Conservation (phyloP, 257 asterid genomes). For the Nicotiana otophora region DNA sequence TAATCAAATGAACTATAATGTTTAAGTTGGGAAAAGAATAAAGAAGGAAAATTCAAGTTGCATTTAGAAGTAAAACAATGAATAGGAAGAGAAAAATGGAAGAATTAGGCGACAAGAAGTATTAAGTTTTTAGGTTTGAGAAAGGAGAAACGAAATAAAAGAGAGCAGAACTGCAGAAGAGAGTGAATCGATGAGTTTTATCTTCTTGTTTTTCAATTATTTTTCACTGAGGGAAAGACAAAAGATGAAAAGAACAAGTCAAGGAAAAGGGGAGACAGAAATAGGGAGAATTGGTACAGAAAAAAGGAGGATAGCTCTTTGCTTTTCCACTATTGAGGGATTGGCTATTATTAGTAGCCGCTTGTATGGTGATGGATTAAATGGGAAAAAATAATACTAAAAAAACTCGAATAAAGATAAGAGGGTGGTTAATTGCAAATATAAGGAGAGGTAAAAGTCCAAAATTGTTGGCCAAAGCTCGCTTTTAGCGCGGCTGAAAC, state of each 20-base stretch:
- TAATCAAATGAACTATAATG: no score
- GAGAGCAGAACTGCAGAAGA: not conserved
- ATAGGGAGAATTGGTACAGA: slow-evolving; percentile 3
- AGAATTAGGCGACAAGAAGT: not conserved
- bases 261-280: slow-evolving; percentile 29
- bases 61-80: not conserved
- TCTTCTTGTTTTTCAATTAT: not conserved
- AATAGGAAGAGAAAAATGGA: not conserved
- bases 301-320: not conserved
- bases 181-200: not conserved
- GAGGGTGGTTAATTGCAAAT: not conserved
- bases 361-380: not conserved
- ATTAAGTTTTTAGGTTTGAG: not conserved
- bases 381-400: not conserved
- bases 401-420: not conserved
- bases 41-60: not conserved
- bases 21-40: not conserved
- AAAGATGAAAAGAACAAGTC: slow-evolving; percentile 64
- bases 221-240: not conserved
- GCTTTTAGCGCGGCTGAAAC: no score
- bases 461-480: no score
- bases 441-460: no score
- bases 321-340: not conserved
- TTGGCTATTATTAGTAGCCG: not conserved
- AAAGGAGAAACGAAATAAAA: not conserved